Conservation (phyloP, 164 flowering plant genomes). For the Santalum album region DNA sequence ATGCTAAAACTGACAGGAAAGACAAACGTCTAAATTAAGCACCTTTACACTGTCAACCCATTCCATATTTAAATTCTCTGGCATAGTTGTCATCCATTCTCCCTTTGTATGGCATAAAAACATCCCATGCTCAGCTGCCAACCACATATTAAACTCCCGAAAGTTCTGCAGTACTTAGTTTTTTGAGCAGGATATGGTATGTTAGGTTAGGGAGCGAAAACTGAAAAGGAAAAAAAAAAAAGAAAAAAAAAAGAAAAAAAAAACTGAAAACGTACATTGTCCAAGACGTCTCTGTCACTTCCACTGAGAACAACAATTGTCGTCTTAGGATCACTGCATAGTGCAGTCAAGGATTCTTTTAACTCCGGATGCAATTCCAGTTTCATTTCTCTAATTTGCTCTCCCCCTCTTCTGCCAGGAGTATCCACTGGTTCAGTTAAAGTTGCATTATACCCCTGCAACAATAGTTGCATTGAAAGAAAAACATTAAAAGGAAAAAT, state of each 20-base stretch:
- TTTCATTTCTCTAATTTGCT: constrained; percentile 80
- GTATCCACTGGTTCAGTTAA: constrained; percentile 64
- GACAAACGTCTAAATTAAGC: not conserved
- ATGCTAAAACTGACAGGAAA: not conserved
- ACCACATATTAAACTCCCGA: constrained; percentile 67
- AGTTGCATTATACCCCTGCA: constrained; percentile 77
- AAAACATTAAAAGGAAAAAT: not conserved
- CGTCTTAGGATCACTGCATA: constrained; percentile 59
- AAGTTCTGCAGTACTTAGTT: constrained; percentile 52
- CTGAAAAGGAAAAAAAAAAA: too few relatives aligned
- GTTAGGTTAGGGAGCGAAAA: constrained; percentile 4
- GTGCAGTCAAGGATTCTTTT: constrained; percentile 38
- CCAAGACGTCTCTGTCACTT: constrained; percentile 53
- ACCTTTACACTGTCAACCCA: constrained; percentile 91
- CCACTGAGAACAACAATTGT: constrained; percentile 78
- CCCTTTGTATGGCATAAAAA: constrained; percentile 58
- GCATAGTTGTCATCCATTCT: constrained; percentile 88
- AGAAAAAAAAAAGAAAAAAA: not conserved
- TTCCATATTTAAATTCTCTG: constrained; percentile 70
- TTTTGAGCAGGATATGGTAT: not conserved
- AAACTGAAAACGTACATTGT: constrained; percentile 35
- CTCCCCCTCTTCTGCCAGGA: constrained; percentile 58
- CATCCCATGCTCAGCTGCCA: constrained; percentile 94
- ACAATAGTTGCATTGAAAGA: not conserved
- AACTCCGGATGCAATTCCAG: constrained; percentile 66